Base-by-base conservation (phyloP, 2,329 filamentous ascomycete genomes). In the Colletotrichum trifolii region DNA sequence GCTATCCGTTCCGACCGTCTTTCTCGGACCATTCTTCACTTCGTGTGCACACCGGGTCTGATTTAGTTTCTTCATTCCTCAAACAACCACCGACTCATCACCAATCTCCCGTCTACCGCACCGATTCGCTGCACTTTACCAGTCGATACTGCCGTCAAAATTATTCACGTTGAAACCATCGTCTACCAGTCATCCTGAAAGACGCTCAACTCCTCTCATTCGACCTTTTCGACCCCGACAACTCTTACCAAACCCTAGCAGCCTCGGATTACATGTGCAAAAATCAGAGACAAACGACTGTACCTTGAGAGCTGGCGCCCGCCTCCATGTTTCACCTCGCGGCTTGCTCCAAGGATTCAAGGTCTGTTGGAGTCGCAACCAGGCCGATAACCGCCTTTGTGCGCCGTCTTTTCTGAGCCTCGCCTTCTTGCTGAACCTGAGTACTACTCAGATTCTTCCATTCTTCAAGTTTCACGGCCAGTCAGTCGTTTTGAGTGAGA, bases 301-400 rank as follows among this genome's bases (percentile, higher is more conserved):
- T 42, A 61, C 47, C 52, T 47, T 38, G 36, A 52, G 25, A 62
- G 47, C 40, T 43, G 62, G 58, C 46, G 58, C 52, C 62, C 58
- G 62, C 62, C 62, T 62, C 59, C 62, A 65, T 65, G 62, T 65
- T 62, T 62, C 62, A 65, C 58, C 35, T 52, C 46, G 58, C 58
- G 46, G 58, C 58, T 65, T 58, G 53, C 47, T 62, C 36, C 58
- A 50, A 65, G 39, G 47, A 53, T 65, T 47, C 46, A 56, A 65
- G 62, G 58, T 65, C 53, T 53, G 36, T 45, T 25, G 62, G 58
- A 55, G 52, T 48, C 36, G 45, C 36, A 56, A 38, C 58, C 52
- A 43, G 39, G 38, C 46, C 52, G 40, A 57, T 8, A 53, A 8
- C 34, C 40, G 38, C 7, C 17, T 36, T 42, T 53, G 35, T 33